A percentile compares a stretch with the other conserved stretches of the same genome.
Evolutionary conservation across 257 asterid species (phyloP).

Genomic region (Nicotiana attenuata): DNA sequence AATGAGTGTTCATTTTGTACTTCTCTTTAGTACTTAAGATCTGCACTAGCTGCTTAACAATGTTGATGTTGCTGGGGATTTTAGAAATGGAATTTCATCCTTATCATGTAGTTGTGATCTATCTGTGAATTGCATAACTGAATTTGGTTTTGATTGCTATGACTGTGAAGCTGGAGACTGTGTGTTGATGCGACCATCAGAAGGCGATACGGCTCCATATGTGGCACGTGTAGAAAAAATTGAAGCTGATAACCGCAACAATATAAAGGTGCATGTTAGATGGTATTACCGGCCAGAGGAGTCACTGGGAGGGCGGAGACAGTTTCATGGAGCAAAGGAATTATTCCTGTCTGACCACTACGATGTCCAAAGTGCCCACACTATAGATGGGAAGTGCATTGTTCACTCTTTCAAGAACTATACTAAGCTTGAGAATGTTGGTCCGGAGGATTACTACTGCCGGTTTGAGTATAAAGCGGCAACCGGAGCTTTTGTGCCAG

Average conservation of each 20-base stretch:
- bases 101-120: neutral
- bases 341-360: constrained; percentile 54
- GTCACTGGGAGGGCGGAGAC: constrained; percentile 55
- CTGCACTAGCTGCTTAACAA: neutral
- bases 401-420: constrained; percentile 58
- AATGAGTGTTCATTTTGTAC: neutral
- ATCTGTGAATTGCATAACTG: constrained; percentile 8
- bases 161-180: constrained; percentile 51
- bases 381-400: constrained; percentile 59
- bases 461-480: constrained; percentile 54
- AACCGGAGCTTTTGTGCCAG: constrained; percentile 50
- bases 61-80: neutral
- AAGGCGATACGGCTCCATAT: constrained; percentile 38
- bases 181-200: constrained; percentile 49
- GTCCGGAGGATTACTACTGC: constrained; percentile 49
- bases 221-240: constrained; percentile 60
- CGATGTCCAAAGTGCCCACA: constrained; percentile 54
- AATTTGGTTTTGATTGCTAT: neutral
- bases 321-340: constrained; percentile 63
- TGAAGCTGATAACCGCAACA: constrained; percentile 41
- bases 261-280: constrained; percentile 38
- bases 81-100: neutral
- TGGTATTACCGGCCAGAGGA: constrained; percentile 82
- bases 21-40: neutral
- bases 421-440: constrained; percentile 43